Evolutionary conservation across 441 rosid genomes (phyloP), one percentile per base, ranked within the genome.

Genomic region (Adansonia grandidieri): DNA sequence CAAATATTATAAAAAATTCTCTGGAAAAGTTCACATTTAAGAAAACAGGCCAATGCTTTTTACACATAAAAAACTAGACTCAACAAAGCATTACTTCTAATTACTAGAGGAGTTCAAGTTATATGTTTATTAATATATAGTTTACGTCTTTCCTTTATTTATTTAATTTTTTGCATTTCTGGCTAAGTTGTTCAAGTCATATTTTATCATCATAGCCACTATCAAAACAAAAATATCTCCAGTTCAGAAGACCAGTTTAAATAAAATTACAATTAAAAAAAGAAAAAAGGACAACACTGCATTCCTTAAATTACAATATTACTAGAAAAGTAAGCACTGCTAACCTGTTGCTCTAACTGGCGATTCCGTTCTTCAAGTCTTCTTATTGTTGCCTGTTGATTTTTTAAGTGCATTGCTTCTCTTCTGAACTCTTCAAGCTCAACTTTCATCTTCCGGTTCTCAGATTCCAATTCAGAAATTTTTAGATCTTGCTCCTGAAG

Each of bases 381-480:
- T 88, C 99, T 95, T 87, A 97, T 95, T 68, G 98, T 97, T 32
- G 98, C 97, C 81, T 93, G 99, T 80, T 97, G 98, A 87, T 94
- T 96, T 91, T 96, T 96, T 68, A 96, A 86, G 82, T 93, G 99
- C 82, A 97, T 86, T 58, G 99, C 98, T 88, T 96, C 99, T 6
- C 95, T 87, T 84, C 99, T 87, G 86, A 81, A 96, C 81, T 96
- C 98, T 85, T 96, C 99, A 80, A 96, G 95, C 87, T 96, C 98
- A 79, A 94, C 88, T 88, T 93, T 96, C 98, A 94, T 94, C 88
- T 94, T 96, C 71, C 99, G 87, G 83, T 91, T 96, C 83, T 93
- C 99, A 60, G 97, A 87, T 84, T 96, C 99, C 77, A 93, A 84
- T 80, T 94, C 98, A 63, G 98, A 88, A 75, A 96, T 67, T 81